Evolutionary conservation across 768 basidiomycete species (phyloP).

Genomic region (Mycena olivaceomarginata): DNA sequence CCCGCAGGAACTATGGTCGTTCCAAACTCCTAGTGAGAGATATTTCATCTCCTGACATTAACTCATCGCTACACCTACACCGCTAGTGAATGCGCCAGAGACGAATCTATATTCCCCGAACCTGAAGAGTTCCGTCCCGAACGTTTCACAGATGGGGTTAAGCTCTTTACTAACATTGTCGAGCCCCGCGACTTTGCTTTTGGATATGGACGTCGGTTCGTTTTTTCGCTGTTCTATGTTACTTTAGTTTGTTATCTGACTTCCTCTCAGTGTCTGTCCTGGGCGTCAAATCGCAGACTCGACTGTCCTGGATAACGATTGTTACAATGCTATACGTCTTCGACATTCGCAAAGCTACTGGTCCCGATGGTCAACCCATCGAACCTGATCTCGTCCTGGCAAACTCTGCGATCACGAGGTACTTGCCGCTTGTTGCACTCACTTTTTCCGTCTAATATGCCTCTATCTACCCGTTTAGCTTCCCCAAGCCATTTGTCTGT

Average conservation of each 20-base stretch:
- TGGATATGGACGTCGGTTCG: constrained; percentile 26
- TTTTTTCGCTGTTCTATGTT: constrained; percentile 16
- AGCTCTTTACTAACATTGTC: constrained; percentile 18
- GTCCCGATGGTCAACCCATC: constrained; percentile 22
- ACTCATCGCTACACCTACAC: constrained; percentile 16
- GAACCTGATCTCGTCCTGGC: constrained; percentile 27
- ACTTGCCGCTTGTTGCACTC: constrained; percentile 19
- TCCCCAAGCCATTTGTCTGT: constrained; percentile 20
- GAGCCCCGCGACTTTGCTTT: constrained; percentile 24
- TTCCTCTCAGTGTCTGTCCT: constrained; percentile 24
- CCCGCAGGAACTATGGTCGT: constrained; percentile 23
- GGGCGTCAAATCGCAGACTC: constrained; percentile 22
- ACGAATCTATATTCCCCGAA: constrained; percentile 20
- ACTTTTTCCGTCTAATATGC: constrained; percentile 17
- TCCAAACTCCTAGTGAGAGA: constrained; percentile 21
- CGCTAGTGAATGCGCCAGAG: constrained; percentile 23
- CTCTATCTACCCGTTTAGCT: constrained; percentile 19
- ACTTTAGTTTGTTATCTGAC: constrained; percentile 13
- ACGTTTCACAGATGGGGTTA: constrained; percentile 24
- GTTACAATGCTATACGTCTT: constrained; percentile 23
- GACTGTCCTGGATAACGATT: constrained; percentile 24
- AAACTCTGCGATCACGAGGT: constrained; percentile 11
- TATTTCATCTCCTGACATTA: constrained; percentile 13
- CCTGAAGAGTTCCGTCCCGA: constrained; percentile 26
- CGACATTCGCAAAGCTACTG: constrained; percentile 24